Evolutionary conservation across 768 basidiomycete genomes (phyloP), one percentile per base, ranked within the genome.

Genomic region (Cystobasidium onofrii): DNA sequence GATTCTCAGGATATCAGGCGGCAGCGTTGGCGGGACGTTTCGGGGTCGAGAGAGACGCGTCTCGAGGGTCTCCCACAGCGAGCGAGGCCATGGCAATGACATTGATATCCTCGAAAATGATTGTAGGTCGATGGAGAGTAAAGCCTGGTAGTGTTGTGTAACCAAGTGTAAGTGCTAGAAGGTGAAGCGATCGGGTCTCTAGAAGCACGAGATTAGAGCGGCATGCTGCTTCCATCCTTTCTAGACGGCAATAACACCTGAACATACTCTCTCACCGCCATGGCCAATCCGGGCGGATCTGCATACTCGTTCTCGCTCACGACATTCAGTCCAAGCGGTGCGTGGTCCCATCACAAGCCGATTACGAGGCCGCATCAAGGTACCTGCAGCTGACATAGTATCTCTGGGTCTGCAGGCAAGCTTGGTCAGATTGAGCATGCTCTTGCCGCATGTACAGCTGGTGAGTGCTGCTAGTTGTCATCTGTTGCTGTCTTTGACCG

Each of bases 371-470:
- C 39, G 0, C 54, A 31, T 31, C 36, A 64, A 39, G 31, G 43
- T 41, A 44, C 55, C 23, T 66, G 23, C 15, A 43, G 23, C 52
- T 69, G 64, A 44, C 18, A 25, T 27, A 9, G n/a, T 44, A 41
- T 29, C n/a, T 4, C 62, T 15, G 29, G 17, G 9, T 73, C 9
- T 12, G 75, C 77, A 31, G 76, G 74, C 44, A 79, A 83, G 86
- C 87, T 99, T 64, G 95, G 99, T 74, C 96, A 99, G 85, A 99
- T 99, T 81, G 96, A 99, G 84, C 96, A 99, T 83, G 96, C 96
- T 57, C 85, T 99, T 75, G 96, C 96, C 71, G 94, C 94, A 39
- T 71, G 69, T 27, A 71, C 69, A 71, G 69, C 69, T 33, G 69
- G 69, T 71, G 54, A 36, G 69, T 71, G 20, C 7, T n/a, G 23